Base-by-base conservation (phyloP, 1,139 yeast species). In the Waltiozyma sp. region DNA sequence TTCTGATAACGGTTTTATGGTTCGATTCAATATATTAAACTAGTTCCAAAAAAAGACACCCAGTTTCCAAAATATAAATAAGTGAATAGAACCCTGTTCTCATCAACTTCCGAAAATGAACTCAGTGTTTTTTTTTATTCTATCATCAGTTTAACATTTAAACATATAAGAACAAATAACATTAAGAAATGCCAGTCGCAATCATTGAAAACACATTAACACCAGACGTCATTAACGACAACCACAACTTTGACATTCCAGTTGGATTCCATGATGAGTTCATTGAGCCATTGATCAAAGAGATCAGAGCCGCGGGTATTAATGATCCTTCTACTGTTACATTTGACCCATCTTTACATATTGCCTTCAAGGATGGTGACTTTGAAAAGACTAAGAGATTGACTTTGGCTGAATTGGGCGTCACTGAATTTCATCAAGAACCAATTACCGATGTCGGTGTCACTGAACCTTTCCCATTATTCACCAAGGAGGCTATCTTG, bases 381-480 rank as follows among this genome's bases (percentile, higher is more conserved):
- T 63, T 60, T 7, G 47, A 54, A 11, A 54, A 56, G 16, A 69
- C 74, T 14, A 62, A 68, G 47, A 63, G 73, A 52, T 53, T 70
- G 37, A 70, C 78, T 4, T 64, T 75, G 68, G 68, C 61, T 41
- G 75, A 72, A 49, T 60, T 72, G 45, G 74, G 74, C 2, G 40
- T 46, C 31, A 44, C 46, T 11, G 36, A 41, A n/a, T 39, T 43
- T 28, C 54, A 52, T 34, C 55, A 51, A 41, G 31, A 39, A 19
- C 57, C 57, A 56, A 70, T 74, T 43, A 67, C 73, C 26, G 66
- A 65, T 3, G 65, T 73, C 53, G 80, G 77, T 10, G 80, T 72
- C 14, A 63, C 70, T 44, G 76, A 73, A 44, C 79, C 80, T 1
- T 75, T 75, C 57, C 77, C 77, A 3, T 61, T 75, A 28, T 75